Base-by-base conservation (phyloP, 805 yeast species). In the Groenewaldozyma salmanticensis region DNA sequence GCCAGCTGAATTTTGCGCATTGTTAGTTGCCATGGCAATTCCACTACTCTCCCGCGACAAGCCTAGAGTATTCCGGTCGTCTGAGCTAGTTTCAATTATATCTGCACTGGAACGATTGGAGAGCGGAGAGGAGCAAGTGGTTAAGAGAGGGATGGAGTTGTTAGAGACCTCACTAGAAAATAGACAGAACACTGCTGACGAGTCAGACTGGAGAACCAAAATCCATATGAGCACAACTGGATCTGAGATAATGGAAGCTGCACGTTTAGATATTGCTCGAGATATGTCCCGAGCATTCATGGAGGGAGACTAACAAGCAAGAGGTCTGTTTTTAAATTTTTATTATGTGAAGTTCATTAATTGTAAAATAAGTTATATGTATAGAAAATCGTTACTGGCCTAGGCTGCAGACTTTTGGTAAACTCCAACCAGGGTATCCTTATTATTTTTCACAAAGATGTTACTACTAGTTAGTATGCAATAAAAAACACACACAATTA, bases 31-130 rank as follows among this genome's bases (percentile, higher is more conserved):
- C 20, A 31, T 48, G 42, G 42, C 44, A 13, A n/a, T 50, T 16
- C 51, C 49, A 2, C 42, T 45, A 24, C 40, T 47, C 15, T 27
- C 40, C 13, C 42, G 39, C 9, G 29, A 37, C 4, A 31, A 21
- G 19, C 47, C 50, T 2, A 37, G 43, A n/a, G 43, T 45, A 27
- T 39, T 53, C 36, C 33, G 43, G 3, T 32, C 42, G 6, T 15
- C 36, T 5, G 53, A 50, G 4, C 21, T 52, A 18, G 45, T 46
- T 2, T 29, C 33, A 5, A 27, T 54, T 7, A 42, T 54, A 42
- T 42, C 42, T n/a, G 48, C 48, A 4, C 20, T 55, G 2, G 54
- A 55, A 31, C 33, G 37, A 22, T 49, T 57, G 52, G 51, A 54
- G 38, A 38, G 39, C 17, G 42, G 32, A 24, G 29, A 19, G 20